Base-by-base conservation (phyloP, 495 filamentous ascomycete species). In the Tirmania nivea region DNA sequence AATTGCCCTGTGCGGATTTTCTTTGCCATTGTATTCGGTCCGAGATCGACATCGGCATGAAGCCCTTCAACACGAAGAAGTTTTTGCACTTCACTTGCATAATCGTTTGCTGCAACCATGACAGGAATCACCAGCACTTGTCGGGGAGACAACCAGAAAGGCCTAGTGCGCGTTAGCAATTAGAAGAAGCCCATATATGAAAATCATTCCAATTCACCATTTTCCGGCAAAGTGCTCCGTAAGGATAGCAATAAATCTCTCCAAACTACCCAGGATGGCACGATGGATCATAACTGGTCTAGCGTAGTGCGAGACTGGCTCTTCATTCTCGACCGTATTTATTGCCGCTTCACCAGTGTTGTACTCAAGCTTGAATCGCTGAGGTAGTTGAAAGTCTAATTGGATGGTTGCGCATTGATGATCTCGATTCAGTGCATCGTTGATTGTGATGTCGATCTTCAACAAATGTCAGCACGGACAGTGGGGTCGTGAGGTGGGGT, bases 241-340 rank as follows among this genome's bases (percentile, higher is more conserved):
- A 54, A 95, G 69, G 57, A 97, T 93, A 53, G 81, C 90, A 55
- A 92, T 81, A 70, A 97, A 94, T 48, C 90, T 82, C 71, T 97
- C 90, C 60, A 95, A 84, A 58, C 79, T 84, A 52, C 90, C 90
- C 51, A 85, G 80, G 65, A 97, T 90, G 49, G 90, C 90, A 56
- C 90, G 84, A 68, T 96, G 90, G 56, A 97, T 90, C 74, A 96
- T 92, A 59, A 97, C 90, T 2, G 90, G 90, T 10, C 90, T 80
- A 49, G 86, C 86, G 65, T 80, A 90, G 51, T 86, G 69, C 54
- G 77, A 79, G 56, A 70, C 66, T 34, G 66, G 68, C 55, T 63
- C 62, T 47, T 66, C 62, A 20, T 63, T 54, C 34, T 61, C 54
- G 51, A 59, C 55, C 56, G 61, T 58, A 35, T 56, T 61, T 57